Base-by-base conservation (phyloP, 805 yeast genomes). In the Saturnispora ahearnii region DNA sequence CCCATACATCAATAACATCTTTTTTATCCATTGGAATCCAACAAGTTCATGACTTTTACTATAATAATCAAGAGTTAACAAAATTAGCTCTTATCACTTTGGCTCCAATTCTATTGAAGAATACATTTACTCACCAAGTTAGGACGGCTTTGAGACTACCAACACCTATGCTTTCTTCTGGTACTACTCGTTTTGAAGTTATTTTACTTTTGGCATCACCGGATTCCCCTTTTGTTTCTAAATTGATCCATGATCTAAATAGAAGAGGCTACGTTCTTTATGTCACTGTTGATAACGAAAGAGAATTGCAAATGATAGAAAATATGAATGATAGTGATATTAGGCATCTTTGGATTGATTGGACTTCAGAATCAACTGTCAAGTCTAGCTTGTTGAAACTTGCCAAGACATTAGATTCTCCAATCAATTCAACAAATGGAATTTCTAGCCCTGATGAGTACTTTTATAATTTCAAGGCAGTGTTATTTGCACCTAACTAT, bases 241-340 rank as follows among this genome's bases (percentile, higher is more conserved):
- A 81, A 46, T 67, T 87, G 30, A 86, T 89, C 1, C 72, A 77
- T 50, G 96, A 87, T 61, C 73, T 87, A 54, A 89, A 86, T 55
- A 74, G 75, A 42, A 70, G 95, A 48, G 95, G 96, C 1, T 87
- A 84, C 61, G 82, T 88, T 31, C 89, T 88, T 3, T 87, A 83
- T 61, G 72, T 87, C 54, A 81, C 95, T 0, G 77, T 81, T n/a
- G 62, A 77, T n/a, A 78, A 74, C 52, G 87, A 81, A 29, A 73
- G 71, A 54, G 87, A 82, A 53, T 62, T 71, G 41, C 69, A 66
- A 55, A 73, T 74, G 48, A 69, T 80, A 44, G 77, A 74, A 53
- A 76, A 69, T 53, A 86, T 84, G 51, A 74, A 81, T 43, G 78
- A 83, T 13, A 75, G 77, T 24, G 95, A 87, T 61, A 76, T 87